Base-by-base conservation (phyloP, 2,329 filamentous ascomycete species). In the Hypoxylon sp. region DNA sequence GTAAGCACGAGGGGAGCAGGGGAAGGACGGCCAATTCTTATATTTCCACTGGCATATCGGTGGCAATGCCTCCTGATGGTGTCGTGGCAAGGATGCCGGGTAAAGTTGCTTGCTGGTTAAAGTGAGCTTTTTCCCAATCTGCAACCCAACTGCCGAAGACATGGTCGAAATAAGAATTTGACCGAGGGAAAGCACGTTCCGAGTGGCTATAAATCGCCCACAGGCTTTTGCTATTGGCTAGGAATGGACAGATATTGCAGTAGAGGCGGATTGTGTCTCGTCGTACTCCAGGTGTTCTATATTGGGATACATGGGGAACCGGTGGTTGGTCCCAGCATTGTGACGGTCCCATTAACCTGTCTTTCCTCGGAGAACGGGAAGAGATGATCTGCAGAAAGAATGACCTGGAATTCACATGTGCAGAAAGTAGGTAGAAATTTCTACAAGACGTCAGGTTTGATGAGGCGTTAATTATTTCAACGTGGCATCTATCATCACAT, bases 151-250 rank as follows among this genome's bases (percentile, higher is more conserved):
- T 67, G 64, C 67, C 67, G 67, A 61, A 45, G 11, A 20, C 24
- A 49, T 18, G 33, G 64, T 62, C 56, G 20, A 56, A 62, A 64
- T 59, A 64, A n/a, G 44, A 60, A 69, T 64, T 64, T 64, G 64
- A 36, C 67, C 67, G 64, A 69, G 60, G 49, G 18, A 56, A 26
- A 11, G 52, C 55, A 38, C 38, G 58, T n/a, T 54, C 58, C 55
- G 50, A 57, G 16, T 60, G 30, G 42, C 24, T 4, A n/a, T 57
- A 12, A 22, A 52, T 7, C 18, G 28, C 26, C 22, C 1, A 30
- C 26, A 57, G 4, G 18, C 2, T 22, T 36, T 36, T 60, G 14
- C 33, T 26, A 65, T 65, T 65, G 61, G 65, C 3, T 33, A 32
- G 20, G 50, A 38, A 49, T 56, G 30, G 20, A 56, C 14, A 60